These are phyloP conservation scores for Gynochthodes officinalis DNA, from an alignment of 257 asterid species.

Conservation along the genomic window DNA sequence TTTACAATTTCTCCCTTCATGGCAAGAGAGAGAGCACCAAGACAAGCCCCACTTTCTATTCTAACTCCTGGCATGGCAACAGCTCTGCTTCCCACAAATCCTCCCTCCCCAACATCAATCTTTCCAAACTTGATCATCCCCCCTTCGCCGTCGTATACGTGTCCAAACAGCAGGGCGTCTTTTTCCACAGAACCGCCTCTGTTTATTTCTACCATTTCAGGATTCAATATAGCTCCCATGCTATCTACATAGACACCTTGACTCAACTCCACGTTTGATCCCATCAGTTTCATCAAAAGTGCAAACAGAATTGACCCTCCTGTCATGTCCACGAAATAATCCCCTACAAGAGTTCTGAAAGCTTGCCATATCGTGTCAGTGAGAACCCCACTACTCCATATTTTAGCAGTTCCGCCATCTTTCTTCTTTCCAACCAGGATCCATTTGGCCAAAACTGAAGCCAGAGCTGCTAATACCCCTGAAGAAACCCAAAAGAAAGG, in stretches of 20 bases:
- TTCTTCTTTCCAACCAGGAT: conserved; percentile 60
- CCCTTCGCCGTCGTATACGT: conserved; percentile 73
- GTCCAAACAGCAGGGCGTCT: conserved; percentile 79
- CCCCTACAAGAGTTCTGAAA: conserved; percentile 61
- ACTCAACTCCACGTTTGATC: conserved; percentile 48
- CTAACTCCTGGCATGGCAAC: conserved; percentile 90
- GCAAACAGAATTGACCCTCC: conserved; percentile 59
- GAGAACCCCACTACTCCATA: conserved; percentile 60
- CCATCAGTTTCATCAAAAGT: conserved; percentile 79
- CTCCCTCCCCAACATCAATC: conserved; percentile 62
- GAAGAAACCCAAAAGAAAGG: conserved; percentile 72
- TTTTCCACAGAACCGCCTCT: conserved; percentile 64
- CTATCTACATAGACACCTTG: conserved; percentile 78
- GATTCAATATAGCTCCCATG: conserved; percentile 74
- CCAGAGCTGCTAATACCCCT: conserved; percentile 46
- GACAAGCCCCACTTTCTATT: conserved; percentile 55
- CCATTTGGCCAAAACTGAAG: conserved; percentile 57
- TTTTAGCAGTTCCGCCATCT: conserved; percentile 53
- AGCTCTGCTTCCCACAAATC: conserved; percentile 75
- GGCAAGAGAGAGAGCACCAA: conserved; percentile 71
- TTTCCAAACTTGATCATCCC: conserved; percentile 79
- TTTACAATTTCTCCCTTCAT: conserved; percentile 75
- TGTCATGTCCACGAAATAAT: conserved; percentile 64
- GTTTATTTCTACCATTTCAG: conserved; percentile 81
- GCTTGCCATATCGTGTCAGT: conserved; percentile 89